Conservation (phyloP, 176 grass and related monocot species). For the Typha latifolia region DNA sequence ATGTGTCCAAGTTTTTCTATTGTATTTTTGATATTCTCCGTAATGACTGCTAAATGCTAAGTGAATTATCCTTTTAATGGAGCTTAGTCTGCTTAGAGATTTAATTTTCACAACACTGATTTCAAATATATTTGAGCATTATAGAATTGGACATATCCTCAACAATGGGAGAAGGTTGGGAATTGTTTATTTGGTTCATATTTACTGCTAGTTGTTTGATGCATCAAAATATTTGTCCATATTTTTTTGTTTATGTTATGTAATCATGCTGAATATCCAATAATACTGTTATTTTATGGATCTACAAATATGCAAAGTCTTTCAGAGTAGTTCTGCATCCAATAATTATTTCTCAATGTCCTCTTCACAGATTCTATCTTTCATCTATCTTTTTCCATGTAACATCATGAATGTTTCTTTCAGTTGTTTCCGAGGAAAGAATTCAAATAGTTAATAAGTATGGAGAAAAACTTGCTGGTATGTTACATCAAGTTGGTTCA, state of each 20-base stretch:
- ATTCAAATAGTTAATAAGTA: constrained; percentile 46
- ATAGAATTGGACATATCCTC: background rate
- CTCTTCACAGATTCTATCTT: background rate
- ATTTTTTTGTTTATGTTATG: background rate
- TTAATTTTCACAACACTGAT: too few species aligned
- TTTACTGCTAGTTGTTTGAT: background rate
- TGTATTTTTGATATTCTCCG: too few species aligned
- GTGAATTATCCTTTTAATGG: too few species aligned
- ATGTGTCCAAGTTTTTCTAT: too few species aligned
- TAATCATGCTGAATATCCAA: background rate
- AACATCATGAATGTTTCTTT: constrained; percentile 8
- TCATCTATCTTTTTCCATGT: background rate
- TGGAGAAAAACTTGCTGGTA: constrained; percentile 64
- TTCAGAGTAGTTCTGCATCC: background rate
- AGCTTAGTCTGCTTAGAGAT: too few species aligned
- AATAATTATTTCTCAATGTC: background rate
- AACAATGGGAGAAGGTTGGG: background rate
- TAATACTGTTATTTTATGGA: background rate
- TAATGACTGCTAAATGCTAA: too few species aligned
- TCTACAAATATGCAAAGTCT: background rate
- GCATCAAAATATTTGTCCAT: background rate
- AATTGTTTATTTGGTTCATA: background rate
- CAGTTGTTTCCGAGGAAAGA: constrained; percentile 31
- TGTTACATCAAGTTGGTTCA: constrained; percentile 58
- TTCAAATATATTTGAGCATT: too few species aligned